Evolutionary conservation across 768 basidiomycete genomes (phyloP).

Genomic region (Phlebiopsis flavidoalba): DNA sequence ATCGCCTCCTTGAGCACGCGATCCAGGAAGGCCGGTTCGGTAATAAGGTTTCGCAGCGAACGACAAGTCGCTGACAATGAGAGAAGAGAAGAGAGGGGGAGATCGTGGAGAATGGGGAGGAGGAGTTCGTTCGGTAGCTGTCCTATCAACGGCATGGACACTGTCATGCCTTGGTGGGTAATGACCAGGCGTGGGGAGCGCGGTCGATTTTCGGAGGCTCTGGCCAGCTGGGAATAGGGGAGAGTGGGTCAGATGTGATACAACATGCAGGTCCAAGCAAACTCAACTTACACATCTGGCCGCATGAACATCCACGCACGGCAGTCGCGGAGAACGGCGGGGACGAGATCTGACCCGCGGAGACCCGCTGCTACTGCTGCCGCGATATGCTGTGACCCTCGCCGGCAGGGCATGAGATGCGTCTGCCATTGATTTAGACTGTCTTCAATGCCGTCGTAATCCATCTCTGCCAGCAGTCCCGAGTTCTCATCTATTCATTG

Average conservation of each 20-base stretch:
- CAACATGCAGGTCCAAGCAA: background rate
- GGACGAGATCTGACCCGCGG: background rate
- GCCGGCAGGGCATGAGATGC: background rate
- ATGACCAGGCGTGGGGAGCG: background rate
- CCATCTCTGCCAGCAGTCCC: background rate
- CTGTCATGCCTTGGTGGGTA: background rate
- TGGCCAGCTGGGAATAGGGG: background rate
- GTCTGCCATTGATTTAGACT: slow-evolving; percentile 3
- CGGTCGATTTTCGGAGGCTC: background rate
- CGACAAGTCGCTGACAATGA: background rate
- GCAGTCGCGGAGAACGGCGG: slow-evolving; percentile 3
- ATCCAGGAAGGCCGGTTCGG: slow-evolving; percentile 1
- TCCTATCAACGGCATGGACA: background rate
- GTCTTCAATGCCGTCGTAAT: slow-evolving; percentile 9
- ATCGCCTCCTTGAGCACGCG: slow-evolving; percentile 4
- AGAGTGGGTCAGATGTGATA: background rate
- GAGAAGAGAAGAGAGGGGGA: background rate
- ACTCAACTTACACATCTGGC: slow-evolving; percentile 1
- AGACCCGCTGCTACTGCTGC: background rate
- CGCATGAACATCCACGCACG: slow-evolving; percentile 11
- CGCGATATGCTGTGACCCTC: background rate
- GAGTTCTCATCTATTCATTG: background rate
- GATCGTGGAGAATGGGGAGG: slow-evolving; percentile 3
- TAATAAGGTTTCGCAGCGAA: background rate
- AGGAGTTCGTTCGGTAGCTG: slow-evolving; percentile 8